Evolutionary conservation across 116 monocot genomes (phyloP), one percentile per base, ranked within the genome.

Genomic region (Trichopus zeylanicus): DNA sequence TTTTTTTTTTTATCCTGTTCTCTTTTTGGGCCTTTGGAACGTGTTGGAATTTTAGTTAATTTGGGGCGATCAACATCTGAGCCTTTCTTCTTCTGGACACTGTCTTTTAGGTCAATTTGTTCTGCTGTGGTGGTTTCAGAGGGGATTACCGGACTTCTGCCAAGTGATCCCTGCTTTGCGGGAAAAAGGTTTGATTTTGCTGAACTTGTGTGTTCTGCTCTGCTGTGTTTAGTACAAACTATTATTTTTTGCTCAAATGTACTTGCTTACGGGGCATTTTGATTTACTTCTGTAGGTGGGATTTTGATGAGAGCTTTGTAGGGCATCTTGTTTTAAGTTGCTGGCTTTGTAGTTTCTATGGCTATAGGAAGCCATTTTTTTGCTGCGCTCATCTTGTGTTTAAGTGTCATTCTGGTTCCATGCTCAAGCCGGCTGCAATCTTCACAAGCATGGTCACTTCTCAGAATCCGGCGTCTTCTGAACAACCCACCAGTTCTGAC

Each of bases 381-480:
- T 15, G 33, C 20, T 48, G 31, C 71, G 6, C 55, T 87, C 18
- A 20, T 67, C 24, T 27, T 78, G 26, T 46, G 56, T 2, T 26
- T 75, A 27, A 5, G 75, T 20, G 28, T 75, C 30, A 20, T 73
- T 31, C 61, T 69, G 16, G 32, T 87, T 46, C 78, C 80, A 1
- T 32, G 20, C 51, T 62, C 82, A 39, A 60, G 38, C 65, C 75
- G 78, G 54, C 70, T 89, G 19, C 72, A 81, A 59, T 81, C 89
- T 15, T 80, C 89, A 7, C 94, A 94, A 71, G 51, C 80, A 23
- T 89, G 89, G 89, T 69, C 89, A 19, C 78, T 94, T 15, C 81
- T 89, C 16, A 54, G 73, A 62, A 68, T 94, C 58, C 76, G 77
- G 63, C 82, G 57, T 28, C 73, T 89, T 3, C 58, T 94, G 5